These are phyloP conservation scores for Penicillium salamii DNA, from an alignment of 495 filamentous ascomycete genomes.

Conservation along the genomic window DNA sequence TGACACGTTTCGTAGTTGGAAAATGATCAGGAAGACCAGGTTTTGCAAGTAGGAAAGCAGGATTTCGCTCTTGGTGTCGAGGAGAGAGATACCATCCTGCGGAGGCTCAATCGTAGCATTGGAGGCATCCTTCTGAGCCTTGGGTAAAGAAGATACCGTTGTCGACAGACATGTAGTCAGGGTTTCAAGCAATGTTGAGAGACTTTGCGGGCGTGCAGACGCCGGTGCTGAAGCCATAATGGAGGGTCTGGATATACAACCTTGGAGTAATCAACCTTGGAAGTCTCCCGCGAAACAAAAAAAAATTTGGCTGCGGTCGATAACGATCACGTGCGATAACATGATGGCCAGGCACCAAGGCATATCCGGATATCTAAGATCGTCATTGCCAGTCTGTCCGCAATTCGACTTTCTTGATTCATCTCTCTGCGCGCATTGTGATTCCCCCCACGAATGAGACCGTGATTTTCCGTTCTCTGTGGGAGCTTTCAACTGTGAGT, in stretches of 20 bases:
- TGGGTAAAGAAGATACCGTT: slow-evolving; percentile 59
- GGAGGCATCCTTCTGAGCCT: slow-evolving; percentile 34
- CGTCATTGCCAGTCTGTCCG: slow-evolving; percentile 11
- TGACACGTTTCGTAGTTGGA: slow-evolving; percentile 64
- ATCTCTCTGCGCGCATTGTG: neutral
- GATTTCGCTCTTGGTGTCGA: slow-evolving; percentile 92
- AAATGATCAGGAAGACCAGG: slow-evolving; percentile 80
- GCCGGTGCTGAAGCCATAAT: slow-evolving; percentile 29
- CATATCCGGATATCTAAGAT: neutral
- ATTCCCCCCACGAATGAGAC: slow-evolving; percentile 1
- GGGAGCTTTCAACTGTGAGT: neutral
- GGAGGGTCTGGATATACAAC: slow-evolving; percentile 4
- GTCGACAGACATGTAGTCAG: slow-evolving; percentile 62
- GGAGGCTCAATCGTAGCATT: slow-evolving; percentile 56
- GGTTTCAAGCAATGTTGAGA: slow-evolving; percentile 59
- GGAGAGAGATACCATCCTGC: slow-evolving; percentile 84
- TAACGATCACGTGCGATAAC: slow-evolving; percentile 38
- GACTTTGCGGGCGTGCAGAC: slow-evolving; percentile 21
- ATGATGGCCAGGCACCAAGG: neutral
- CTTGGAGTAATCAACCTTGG: no score
- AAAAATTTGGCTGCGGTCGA: slow-evolving; percentile 28
- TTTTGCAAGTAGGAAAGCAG: slow-evolving; percentile 95
- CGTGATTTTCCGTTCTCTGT: neutral
- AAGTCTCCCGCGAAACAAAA: slow-evolving; percentile 14
- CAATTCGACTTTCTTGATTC: neutral